Base-by-base conservation (phyloP, 2,329 filamentous ascomycete genomes). In the Hymenoscyphus scutula region DNA sequence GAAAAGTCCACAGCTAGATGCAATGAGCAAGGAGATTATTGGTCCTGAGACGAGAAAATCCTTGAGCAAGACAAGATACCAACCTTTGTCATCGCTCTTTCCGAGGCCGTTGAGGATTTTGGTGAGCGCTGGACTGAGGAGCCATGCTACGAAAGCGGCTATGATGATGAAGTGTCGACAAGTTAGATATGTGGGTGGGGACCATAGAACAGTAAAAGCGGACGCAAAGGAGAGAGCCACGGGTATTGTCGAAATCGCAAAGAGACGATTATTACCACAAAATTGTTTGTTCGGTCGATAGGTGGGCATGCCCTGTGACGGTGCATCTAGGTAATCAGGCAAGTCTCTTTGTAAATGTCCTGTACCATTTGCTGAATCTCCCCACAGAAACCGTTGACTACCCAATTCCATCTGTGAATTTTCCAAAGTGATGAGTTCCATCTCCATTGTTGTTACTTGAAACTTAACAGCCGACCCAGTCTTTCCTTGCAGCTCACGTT, bases 171-270 rank as follows among this genome's bases (percentile, higher is more conserved):
- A 48, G n/a, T 48, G 41, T 10, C 41, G 41, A 23, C 41, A 48
- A 23, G 41, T 48, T 8, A 48, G 41, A n/a, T 48, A 48, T 4
- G 41, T 48, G 41, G 41, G 41, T 25, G n/a, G 41, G 19, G 41
- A 48, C 41, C 41, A 48, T 10, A 48, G n/a, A 48, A 48, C 41
- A 48, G 41, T 48, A 23, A 48, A 48, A 48, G 41, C 41, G 8
- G 41, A 48, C 25, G 23, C 23, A 23, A 48, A 48, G 1, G 41
- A 48, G 23, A 48, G 41, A 11, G 11, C 3, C 23, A 48, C 41
- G 10, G 41, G 41, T 48, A 48, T 48, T 25, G 41, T 25, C 6
- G 41, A 25, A 23, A 48, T 25, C 4, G 19, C 10, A 23, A 48
- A 48, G 11, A 48, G 41, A 23, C 8, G n/a, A 1, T 23, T 25